phyloP scores from a whole-genome alignment of 768 basidiomycete genomes.

The Holtermannia corniformis region DNA sequence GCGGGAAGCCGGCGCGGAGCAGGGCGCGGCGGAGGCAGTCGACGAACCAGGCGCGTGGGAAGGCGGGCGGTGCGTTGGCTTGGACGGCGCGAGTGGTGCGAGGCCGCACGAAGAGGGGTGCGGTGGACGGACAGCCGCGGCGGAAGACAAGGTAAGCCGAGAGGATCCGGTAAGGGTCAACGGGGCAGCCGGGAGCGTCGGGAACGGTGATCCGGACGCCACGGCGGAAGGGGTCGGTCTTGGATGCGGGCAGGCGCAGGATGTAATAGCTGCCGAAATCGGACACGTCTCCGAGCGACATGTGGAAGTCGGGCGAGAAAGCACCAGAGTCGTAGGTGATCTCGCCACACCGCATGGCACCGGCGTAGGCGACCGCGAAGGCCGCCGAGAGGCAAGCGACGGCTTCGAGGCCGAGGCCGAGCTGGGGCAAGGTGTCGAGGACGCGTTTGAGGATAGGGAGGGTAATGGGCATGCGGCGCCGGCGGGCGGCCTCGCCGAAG shows the following conservation, averaged over 20 bases:
- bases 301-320: conserved; percentile 17
- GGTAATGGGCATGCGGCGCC: conserved; percentile 35
- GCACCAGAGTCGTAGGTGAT: conserved; percentile 16
- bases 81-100: background rate
- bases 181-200: conserved; percentile 7
- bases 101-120: background rate
- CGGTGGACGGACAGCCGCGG: conserved; percentile 1
- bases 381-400: too few species aligned
- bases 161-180: too few species aligned
- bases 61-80: background rate
- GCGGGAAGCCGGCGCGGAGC: too few species aligned
- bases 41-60: too few species aligned
- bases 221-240: conserved; percentile 43
- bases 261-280: conserved; percentile 34
- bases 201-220: conserved; percentile 30
- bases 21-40: too few species aligned
- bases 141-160: too few species aligned
- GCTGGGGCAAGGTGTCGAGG: background rate
- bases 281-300: conserved; percentile 28
- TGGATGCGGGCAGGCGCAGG: conserved; percentile 37
- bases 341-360: conserved; percentile 29
- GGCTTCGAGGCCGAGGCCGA: conserved; percentile 1
- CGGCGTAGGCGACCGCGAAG: conserved; percentile 23
- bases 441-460: conserved; percentile 19
- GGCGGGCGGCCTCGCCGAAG: conserved; percentile 30